phyloP scores from a whole-genome alignment of 2,329 filamentous ascomycete genomes.

The Neurospora sp. region DNA sequence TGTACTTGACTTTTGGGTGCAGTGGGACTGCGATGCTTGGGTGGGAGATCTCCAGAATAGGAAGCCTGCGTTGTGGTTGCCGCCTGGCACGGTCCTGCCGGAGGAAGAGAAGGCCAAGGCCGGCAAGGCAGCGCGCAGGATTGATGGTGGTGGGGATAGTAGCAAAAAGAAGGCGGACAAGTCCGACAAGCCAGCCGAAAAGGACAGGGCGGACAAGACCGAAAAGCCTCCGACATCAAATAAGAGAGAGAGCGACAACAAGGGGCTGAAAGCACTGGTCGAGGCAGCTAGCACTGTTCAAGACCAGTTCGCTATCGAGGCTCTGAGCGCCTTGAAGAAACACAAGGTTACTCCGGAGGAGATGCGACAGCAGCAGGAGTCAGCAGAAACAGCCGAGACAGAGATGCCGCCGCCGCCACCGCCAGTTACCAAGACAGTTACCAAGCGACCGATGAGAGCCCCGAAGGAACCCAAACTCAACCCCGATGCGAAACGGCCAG shows the following conservation, averaged over 20 bases:
- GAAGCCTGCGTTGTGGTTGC: conserved; percentile 51
- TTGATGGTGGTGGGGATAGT: too few species aligned
- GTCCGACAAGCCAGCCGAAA: too few species aligned
- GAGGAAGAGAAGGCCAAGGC: conserved; percentile 33
- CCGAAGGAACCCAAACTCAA: conserved; percentile 22
- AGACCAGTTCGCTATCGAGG: neutral
- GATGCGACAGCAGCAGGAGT: neutral
- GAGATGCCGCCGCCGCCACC: conserved; percentile 1
- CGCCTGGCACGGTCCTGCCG: conserved; percentile 28
- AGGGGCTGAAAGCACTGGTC: neutral
- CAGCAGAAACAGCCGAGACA: neutral
- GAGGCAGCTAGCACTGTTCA: neutral
- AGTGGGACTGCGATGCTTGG: conserved; percentile 69
- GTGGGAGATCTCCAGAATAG: conserved; percentile 52
- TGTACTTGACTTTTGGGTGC: conserved; percentile 63
- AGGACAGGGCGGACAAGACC: neutral
- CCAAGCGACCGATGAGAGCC: conserved; percentile 6
- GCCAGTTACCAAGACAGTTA: conserved; percentile 2
- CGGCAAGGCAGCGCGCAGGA: conserved; percentile 19
- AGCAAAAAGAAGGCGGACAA: too few species aligned
- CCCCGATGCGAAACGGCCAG: conserved; percentile 28
- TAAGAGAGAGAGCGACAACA: neutral
- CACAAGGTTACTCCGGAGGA: neutral
- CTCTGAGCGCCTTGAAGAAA: neutral
- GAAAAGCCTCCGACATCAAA: neutral